Evolutionary conservation across 371 early-diverging fungal genomes (phyloP), one percentile per base, ranked within the genome.

Genomic region (Choanephora cucurbitarum): DNA sequence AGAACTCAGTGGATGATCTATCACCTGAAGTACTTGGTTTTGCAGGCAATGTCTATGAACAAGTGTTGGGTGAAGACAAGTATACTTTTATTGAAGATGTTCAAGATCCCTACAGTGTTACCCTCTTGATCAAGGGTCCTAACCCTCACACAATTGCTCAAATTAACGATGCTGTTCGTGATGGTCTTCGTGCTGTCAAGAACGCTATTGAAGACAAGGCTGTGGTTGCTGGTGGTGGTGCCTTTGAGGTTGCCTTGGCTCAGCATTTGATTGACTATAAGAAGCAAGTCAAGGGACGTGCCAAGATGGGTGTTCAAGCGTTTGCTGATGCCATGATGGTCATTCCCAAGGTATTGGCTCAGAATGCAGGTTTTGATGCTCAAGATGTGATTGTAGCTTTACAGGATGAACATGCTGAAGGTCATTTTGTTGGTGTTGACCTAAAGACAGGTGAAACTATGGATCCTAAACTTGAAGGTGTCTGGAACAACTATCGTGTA

Each of bases 41-140:
- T 73, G 97, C 99, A 34, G 96, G 97, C 40, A 77, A 85, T 41
- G 94, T 99, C 21, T 95, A 96, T 73, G 99, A 99, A 75, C 95
- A 99, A 62, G 91, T 89, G 23, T 75, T 99, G 49, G 98, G 99
- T 45, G 99, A 99, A 79, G 97, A 99, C 56, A 99, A 99, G 83
- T 99, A 90, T 75, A 99, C 99, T 9, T 99, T 99, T 77, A 86
- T 99, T 49, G 99, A 99, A 80, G 98, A 99, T 61, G 96, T 96
- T 67, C 81, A 88, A 70, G 88, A 92, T 66, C 96, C 98, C 32
- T 84, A 84, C 64, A 93, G 96, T 50, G 96, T 98, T 46, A 99
- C 99, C 17, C 81, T 99, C 57, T 80, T 99, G 53, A 85, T 99
- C 72, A 96, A 96, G 80, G 99, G 96, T 46, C 98, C 97, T 52